Evolutionary conservation across 257 asterid species (phyloP).

Genomic region (Capsicum baccatum): DNA sequence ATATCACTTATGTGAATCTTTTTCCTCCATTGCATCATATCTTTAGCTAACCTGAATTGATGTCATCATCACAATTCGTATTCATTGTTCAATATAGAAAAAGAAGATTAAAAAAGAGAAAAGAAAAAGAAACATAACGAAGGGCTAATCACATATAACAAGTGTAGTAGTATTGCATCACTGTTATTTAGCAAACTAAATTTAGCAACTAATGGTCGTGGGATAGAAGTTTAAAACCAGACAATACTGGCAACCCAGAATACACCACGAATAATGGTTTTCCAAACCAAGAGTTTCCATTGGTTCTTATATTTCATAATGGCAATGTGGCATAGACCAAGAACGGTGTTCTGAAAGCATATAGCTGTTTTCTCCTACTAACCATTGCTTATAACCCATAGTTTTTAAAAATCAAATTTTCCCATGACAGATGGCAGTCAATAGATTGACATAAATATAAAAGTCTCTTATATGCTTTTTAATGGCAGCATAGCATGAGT

Average conservation of each 20-base stretch:
- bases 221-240: background rate
- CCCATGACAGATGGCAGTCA: conserved; percentile 14
- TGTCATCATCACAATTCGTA: background rate
- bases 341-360: background rate
- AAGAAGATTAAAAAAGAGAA: background rate
- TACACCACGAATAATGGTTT: background rate
- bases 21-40: background rate
- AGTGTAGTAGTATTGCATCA: conserved; percentile 8
- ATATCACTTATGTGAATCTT: background rate
- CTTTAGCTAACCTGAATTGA: background rate
- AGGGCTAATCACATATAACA: conserved; percentile 2
- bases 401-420: background rate
- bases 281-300: background rate
- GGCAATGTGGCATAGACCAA: background rate
- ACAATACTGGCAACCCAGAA: background rate
- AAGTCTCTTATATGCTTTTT: background rate
- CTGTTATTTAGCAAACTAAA: background rate
- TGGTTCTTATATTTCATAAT: conserved; percentile 6
- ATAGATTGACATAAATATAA: background rate
- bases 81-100: background rate
- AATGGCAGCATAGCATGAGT: conserved; percentile 5
- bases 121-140: background rate
- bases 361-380: background rate
- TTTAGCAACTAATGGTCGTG: background rate
- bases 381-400: background rate